phyloP scores from a whole-genome alignment of 306 rosid species.

The Amphicarpaea edgeworthii region DNA sequence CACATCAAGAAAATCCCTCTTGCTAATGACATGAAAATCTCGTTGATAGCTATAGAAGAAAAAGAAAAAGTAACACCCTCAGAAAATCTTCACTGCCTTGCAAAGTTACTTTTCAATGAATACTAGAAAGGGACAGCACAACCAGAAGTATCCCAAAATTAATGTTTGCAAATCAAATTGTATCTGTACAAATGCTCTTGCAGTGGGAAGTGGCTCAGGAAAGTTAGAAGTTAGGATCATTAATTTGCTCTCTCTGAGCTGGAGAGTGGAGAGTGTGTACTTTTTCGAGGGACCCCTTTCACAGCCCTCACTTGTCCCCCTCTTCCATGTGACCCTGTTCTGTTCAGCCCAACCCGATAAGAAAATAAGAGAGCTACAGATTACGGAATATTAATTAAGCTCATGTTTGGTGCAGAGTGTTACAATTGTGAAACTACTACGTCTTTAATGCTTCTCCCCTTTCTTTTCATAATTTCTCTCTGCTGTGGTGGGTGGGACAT shows the following conservation, averaged over 20 bases:
- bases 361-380: not conserved
- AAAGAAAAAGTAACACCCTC: too few species aligned
- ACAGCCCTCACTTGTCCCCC: not conserved
- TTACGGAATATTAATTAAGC: not conserved
- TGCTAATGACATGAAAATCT: too few species aligned
- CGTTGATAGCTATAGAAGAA: too few species aligned
- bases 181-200: not conserved
- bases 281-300: not conserved
- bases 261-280: too few species aligned
- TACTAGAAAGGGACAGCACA: not conserved
- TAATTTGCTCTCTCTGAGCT: too few species aligned
- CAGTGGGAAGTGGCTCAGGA: not conserved
- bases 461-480: not conserved
- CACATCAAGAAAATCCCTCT: too few species aligned
- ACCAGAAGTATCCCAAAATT: not conserved
- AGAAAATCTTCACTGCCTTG: not conserved
- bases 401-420: not conserved
- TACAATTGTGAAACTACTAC: not conserved
- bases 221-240: too few species aligned
- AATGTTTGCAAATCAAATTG: not conserved
- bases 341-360: not conserved
- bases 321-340: not conserved
- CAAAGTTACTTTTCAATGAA: too few species aligned
- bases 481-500: constrained; percentile 1
- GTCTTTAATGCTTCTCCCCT: not conserved